Evolutionary conservation across 2,329 filamentous ascomycete genomes (phyloP).

Genomic region (Proliferodiscus dingleyae): DNA sequence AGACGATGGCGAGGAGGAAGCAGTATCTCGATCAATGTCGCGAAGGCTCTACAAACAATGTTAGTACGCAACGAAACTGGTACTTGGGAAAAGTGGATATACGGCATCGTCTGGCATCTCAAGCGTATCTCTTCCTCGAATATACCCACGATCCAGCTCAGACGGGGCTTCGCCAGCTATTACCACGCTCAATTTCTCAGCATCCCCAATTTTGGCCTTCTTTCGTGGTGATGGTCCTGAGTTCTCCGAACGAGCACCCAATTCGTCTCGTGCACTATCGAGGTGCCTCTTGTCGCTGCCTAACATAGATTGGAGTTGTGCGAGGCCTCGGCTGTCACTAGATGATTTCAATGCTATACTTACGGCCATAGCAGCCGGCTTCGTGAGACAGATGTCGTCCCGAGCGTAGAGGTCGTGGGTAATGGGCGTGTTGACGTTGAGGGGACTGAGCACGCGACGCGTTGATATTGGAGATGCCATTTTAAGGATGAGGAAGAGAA

Average conservation of each 20-base stretch:
- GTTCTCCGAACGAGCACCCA: background rate
- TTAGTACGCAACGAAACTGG: too few relatives aligned
- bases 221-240: background rate
- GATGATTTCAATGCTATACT: background rate
- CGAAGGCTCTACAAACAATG: conserved; percentile 3
- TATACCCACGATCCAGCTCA: background rate
- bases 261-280: background rate
- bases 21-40: conserved; percentile 2
- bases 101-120: background rate
- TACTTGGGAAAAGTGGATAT: too few relatives aligned
- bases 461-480: conserved; percentile 15
- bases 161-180: background rate
- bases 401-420: background rate
- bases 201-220: background rate
- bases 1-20: conserved; percentile 5
- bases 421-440: conserved; percentile 55
- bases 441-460: conserved; percentile 41
- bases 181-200: background rate
- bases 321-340: background rate
- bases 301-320: background rate
- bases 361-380: conserved; percentile 1
- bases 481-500: background rate
- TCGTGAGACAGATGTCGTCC: background rate
- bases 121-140: too few relatives aligned
- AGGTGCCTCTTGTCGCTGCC: background rate